Evolutionary conservation across 2,329 filamentous ascomycete genomes (phyloP).

Genomic region (Aspergillus sp.): DNA sequence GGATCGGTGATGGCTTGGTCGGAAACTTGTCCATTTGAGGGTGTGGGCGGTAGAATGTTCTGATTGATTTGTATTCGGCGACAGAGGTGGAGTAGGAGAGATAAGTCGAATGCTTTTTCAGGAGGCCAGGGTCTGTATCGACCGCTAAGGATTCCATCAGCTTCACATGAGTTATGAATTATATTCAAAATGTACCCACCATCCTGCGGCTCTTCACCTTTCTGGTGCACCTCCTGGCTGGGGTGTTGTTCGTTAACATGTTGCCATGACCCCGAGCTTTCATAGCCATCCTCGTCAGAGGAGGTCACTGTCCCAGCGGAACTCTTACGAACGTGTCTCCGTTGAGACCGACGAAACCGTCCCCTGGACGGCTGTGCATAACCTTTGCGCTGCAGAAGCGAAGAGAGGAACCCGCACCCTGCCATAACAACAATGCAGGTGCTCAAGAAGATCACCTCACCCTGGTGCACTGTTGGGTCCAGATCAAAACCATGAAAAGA

Average conservation of each 20-base stretch:
- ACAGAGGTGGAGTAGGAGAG: slow-evolving; percentile 70
- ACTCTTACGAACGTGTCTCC: slow-evolving; percentile 24
- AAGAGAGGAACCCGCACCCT: slow-evolving; percentile 35
- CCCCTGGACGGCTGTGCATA: slow-evolving; percentile 16
- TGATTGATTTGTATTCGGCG: slow-evolving; percentile 70
- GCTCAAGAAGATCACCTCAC: slow-evolving; percentile 31
- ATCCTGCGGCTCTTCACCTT: slow-evolving; percentile 28
- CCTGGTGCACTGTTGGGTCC: slow-evolving; percentile 32
- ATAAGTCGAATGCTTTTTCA: slow-evolving; percentile 73
- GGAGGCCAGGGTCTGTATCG: slow-evolving; percentile 71
- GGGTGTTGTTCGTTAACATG: slow-evolving; percentile 26
- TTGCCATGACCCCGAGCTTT: slow-evolving; percentile 33
- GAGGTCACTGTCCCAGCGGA: slow-evolving; percentile 32
- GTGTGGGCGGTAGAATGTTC: slow-evolving; percentile 82
- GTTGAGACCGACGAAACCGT: slow-evolving; percentile 20
- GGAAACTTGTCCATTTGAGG: slow-evolving; percentile 80
- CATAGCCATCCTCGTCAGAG: slow-evolving; percentile 38
- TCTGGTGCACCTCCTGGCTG: slow-evolving; percentile 23
- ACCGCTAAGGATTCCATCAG: slow-evolving; percentile 26
- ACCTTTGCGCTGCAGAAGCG: slow-evolving; percentile 25
- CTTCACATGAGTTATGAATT: neutral
- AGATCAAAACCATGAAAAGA: slow-evolving; percentile 20
- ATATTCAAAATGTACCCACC: slow-evolving; percentile 23
- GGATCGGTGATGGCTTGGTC: slow-evolving; percentile 68
- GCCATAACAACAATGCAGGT: slow-evolving; percentile 37